Conservation (phyloP, 2,329 filamentous ascomycete genomes). For the Colletotrichum echinochloae region DNA sequence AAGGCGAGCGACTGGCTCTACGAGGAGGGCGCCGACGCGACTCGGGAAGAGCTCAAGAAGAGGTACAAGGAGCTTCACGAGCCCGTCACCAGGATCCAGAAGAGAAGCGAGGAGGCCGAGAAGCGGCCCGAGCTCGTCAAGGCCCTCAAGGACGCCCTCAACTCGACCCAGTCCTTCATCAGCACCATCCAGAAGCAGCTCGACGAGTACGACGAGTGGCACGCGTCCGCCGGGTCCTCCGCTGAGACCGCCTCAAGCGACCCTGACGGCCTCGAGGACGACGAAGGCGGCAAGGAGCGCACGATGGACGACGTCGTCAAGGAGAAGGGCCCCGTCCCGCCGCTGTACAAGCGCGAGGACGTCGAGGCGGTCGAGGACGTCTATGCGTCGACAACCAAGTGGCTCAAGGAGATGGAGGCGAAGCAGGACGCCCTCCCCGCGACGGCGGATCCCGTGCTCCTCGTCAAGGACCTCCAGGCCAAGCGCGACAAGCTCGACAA, state of each 20-base stretch:
- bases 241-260: conserved; percentile 60
- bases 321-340: conserved; percentile 67
- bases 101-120: conserved; percentile 77
- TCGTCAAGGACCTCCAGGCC: conserved; percentile 76
- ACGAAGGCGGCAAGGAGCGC: conserved; percentile 59
- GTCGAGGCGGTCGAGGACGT: conserved; percentile 72
- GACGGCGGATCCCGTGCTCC: conserved; percentile 80
- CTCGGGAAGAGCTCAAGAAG: conserved; percentile 78
- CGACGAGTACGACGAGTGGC: conserved; percentile 72
- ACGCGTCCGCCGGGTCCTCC: conserved; percentile 63
- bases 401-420: conserved; percentile 79
- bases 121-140: conserved; percentile 78
- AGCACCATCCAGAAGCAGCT: conserved; percentile 78
- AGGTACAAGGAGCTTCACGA: conserved; percentile 82
- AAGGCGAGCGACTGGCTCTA: conserved; percentile 91
- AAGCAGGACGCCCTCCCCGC: conserved; percentile 77
- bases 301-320: conserved; percentile 59
- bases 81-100: conserved; percentile 81
- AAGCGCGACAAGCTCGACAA: conserved; percentile 80
- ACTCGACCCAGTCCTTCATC: conserved; percentile 77
- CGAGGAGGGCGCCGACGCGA: conserved; percentile 82
- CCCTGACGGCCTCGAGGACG: conserved; percentile 84
- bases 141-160: conserved; percentile 76
- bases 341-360: conserved; percentile 80
- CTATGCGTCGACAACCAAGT: conserved; percentile 72